Evolutionary conservation across 2,329 filamentous ascomycete genomes (phyloP), one percentile per base, ranked within the genome.

Genomic region (Ophiostoma montium): DNA sequence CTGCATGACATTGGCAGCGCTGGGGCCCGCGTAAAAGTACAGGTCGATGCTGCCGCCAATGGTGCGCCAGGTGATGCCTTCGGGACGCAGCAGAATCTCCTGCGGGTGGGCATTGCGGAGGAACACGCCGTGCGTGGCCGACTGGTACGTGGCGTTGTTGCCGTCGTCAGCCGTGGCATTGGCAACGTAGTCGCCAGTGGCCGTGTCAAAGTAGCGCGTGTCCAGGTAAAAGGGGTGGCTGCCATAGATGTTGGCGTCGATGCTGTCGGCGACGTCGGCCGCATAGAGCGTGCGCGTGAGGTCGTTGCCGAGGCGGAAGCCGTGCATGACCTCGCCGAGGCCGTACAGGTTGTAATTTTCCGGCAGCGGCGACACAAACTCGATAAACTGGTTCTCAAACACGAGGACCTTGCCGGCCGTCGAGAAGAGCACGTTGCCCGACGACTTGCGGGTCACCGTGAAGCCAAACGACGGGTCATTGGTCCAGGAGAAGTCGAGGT

Each of bases 361-460:
- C 0, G 86, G 84, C 11, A 92, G 69, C 52, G 70, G 75, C 2
- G 85, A 89, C 39, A 82, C 74, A 51, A 90, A 69, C 18, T 80
- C 76, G 21, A 92, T 64, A 58, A 87, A 92, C 62, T 92, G 85
- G 11, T 77, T 78, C 64, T 92, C 81, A 57, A 88, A 92, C 39
- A 92, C 69, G 11, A 92, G 66, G 9, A 70, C 68, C 4, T 75
- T 74, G 1, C 72, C 80, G 1, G 78, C 77, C 0, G 83, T 85
- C 57, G 89, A 80, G 60, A 87, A 86, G 10, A 87, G 63, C 3
- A 76, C 68, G 53, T 80, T 73, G 39, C 63, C 62, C 3, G 61
- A 64, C 23, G 59, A 59, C 9, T 59, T 56, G 19, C 66, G 63
- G 12, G 62, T 63, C 35, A 70, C 62, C 13, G 61, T 61, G 57